A percentile compares a stretch with the other conserved stretches of the same genome.
phyloP scores from a whole-genome alignment of 768 basidiomycete genomes.

The Mycena belliarum region DNA sequence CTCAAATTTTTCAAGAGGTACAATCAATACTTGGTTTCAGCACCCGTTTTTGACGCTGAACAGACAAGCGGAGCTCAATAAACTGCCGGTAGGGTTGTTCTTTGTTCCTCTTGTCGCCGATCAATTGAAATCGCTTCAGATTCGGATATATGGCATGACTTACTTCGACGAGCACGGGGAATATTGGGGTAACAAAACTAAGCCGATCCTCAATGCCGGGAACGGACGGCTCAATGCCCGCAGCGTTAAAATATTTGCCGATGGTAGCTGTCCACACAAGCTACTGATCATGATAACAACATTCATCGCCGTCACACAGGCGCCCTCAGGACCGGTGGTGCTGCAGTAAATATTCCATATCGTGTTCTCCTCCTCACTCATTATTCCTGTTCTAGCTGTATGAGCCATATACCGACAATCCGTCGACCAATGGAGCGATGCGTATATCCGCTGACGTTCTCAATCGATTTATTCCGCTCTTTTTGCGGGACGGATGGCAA shows the following conservation, averaged over 20 bases:
- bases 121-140: slow-evolving; percentile 36
- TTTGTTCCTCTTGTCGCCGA: background rate
- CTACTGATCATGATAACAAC: background rate
- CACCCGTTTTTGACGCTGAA: slow-evolving; percentile 6
- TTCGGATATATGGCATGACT: slow-evolving; percentile 78
- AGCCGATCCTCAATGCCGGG: slow-evolving; percentile 54
- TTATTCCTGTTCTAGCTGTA: slow-evolving; percentile 50
- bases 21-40: no score
- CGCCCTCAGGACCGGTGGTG: slow-evolving; percentile 86
- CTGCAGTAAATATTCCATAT: slow-evolving; percentile 56
- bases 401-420: slow-evolving; percentile 82
- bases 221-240: slow-evolving; percentile 69
- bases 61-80: slow-evolving; percentile 62
- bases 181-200: slow-evolving; percentile 73
- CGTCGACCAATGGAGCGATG: slow-evolving; percentile 76
- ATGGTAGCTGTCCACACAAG: slow-evolving; percentile 43
- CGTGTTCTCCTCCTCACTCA: slow-evolving; percentile 3
- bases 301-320: slow-evolving; percentile 41
- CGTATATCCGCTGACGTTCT: slow-evolving; percentile 65
- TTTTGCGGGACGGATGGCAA: slow-evolving; percentile 85
- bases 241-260: slow-evolving; percentile 79
- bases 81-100: slow-evolving; percentile 54
- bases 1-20: slow-evolving; percentile 58
- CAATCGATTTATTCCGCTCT: slow-evolving; percentile 62
- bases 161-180: slow-evolving; percentile 64